Evolutionary conservation across 73 alveolate genomes (phyloP), one percentile per base, ranked within the genome.

Genomic region (Paramecium pentaurelia): DNA sequence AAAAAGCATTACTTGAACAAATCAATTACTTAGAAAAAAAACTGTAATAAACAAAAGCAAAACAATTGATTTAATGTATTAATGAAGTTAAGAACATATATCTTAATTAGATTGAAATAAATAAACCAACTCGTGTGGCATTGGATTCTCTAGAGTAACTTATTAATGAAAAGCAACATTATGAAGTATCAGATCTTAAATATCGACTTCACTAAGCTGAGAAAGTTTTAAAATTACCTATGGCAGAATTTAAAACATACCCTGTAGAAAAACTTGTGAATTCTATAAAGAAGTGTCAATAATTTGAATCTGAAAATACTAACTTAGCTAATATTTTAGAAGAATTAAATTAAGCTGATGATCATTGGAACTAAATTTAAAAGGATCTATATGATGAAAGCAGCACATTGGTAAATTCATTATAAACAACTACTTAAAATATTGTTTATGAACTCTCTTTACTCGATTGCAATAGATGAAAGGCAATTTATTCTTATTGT

Each of bases 151-250:
- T 64, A 14, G 84, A 64, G 47, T 64, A 64, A 64, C 84, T 64
- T 64, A 64, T 64, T 64, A 64, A 64, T 8, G 84, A 64, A 28
- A 64, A 64, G 11, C 42, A 64, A 64, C 32, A 64, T 27, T 64
- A 64, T 28, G 84, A 64, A 28, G 84, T 64, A 10, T 28, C 84
- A 28, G 84, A 64, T 64, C 84, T 64, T 64, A 64, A 64, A 64
- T 64, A 64, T 64, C 84, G 84, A 4, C 47, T 64, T 25, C 84
- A 64, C 30, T 7, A 64, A 64, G 84, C 84, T 11, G 84, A 64
- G 47, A 64, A 64, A 64, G 84, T 64, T 34, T 64, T 64, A 14
- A 64, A 64, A 64, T 14, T 64, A 64, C 84, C 84, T 0, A n/a
- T 64, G 20, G 28, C 84, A 3, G 84, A 64, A 64, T 64, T 64